Conservation (phyloP, 2,329 filamentous ascomycete genomes). For the Alternaria hordeiaustralica region DNA sequence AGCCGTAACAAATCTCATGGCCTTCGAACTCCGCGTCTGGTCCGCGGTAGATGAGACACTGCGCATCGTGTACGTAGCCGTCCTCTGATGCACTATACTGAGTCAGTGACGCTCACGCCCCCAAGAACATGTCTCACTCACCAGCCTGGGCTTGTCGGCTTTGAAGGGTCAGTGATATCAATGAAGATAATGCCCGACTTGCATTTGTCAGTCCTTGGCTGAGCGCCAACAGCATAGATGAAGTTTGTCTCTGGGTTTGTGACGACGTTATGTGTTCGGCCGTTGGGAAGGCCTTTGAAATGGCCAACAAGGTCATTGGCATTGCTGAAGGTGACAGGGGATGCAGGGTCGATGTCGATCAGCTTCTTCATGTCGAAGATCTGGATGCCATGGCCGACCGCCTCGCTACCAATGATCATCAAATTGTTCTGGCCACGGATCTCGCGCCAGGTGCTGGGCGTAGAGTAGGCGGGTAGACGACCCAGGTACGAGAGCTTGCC, state of each 20-base stretch:
- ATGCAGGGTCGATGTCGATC: slow-evolving; percentile 41
- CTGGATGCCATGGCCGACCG: slow-evolving; percentile 62
- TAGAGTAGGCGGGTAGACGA: slow-evolving; percentile 57
- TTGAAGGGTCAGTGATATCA: slow-evolving; percentile 61
- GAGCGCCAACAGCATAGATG: slow-evolving; percentile 48
- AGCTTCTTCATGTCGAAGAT: slow-evolving; percentile 67
- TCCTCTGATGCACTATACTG: slow-evolving; percentile 55
- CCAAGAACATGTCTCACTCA: slow-evolving; percentile 4
- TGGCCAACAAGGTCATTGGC: slow-evolving; percentile 42
- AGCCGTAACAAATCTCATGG: slow-evolving; percentile 63
- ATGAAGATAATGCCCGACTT: slow-evolving; percentile 65
- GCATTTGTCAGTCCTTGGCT: slow-evolving; percentile 51
- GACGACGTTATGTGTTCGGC: slow-evolving; percentile 49
- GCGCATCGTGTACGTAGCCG: slow-evolving; percentile 68
- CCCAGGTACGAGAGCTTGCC: slow-evolving; percentile 62
- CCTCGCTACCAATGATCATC: slow-evolving; percentile 53
- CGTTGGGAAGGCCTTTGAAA: slow-evolving; percentile 44
- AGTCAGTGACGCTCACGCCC: neutral
- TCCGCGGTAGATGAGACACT: slow-evolving; percentile 64
- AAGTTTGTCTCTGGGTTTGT: slow-evolving; percentile 47
- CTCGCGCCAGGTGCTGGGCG: slow-evolving; percentile 60
- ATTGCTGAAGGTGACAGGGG: slow-evolving; percentile 45
- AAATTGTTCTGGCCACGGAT: slow-evolving; percentile 56
- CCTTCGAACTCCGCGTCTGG: slow-evolving; percentile 58
- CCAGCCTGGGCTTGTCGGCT: slow-evolving; percentile 61